Percentiles rank a stretch among this genome's conserved stretches.
Conservation (phyloP, 225 moss, liverwort and hornwort species). For the Sphagnum contortum region DNA sequence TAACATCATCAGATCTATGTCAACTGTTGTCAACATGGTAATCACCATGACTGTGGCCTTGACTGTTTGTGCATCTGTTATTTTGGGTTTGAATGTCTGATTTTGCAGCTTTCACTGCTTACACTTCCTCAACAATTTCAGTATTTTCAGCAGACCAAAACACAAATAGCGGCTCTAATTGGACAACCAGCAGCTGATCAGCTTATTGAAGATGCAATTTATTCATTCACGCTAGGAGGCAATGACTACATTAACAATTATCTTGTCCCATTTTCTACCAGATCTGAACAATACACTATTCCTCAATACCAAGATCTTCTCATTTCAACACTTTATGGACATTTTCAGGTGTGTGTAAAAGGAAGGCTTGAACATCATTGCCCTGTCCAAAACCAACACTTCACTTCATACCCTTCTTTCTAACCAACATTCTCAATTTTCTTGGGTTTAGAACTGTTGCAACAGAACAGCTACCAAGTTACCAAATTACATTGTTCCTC, state of each 20-base stretch:
- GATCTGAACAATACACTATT: slow-evolving; percentile 23
- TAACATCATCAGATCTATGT: no score
- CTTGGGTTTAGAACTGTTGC: no score
- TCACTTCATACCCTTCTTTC: no score
- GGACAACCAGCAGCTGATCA: slow-evolving; percentile 25
- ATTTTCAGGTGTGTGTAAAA: slow-evolving; percentile 24
- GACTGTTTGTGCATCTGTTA: no score
- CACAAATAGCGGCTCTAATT: slow-evolving; percentile 26
- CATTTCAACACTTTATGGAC: slow-evolving; percentile 6
- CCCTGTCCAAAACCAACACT: no score
- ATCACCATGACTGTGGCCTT: no score
- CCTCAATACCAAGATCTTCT: slow-evolving; percentile 21
- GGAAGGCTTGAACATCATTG: no score
- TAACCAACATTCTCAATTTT: neutral
- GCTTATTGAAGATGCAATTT: slow-evolving; percentile 27
- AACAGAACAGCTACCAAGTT: no score
- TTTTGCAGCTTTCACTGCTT: slow-evolving; percentile 29
- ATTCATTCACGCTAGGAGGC: slow-evolving; percentile 42
- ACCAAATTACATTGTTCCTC: no score
- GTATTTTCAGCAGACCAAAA: slow-evolving; percentile 41
- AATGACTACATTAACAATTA: slow-evolving; percentile 74
- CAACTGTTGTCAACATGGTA: no score
- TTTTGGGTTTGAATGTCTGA: neutral
- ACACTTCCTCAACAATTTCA: slow-evolving; percentile 34
- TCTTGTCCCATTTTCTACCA: slow-evolving; percentile 16